phyloP scores from a whole-genome alignment of 139 green algal genomes.

The Microglena sp. region DNA sequence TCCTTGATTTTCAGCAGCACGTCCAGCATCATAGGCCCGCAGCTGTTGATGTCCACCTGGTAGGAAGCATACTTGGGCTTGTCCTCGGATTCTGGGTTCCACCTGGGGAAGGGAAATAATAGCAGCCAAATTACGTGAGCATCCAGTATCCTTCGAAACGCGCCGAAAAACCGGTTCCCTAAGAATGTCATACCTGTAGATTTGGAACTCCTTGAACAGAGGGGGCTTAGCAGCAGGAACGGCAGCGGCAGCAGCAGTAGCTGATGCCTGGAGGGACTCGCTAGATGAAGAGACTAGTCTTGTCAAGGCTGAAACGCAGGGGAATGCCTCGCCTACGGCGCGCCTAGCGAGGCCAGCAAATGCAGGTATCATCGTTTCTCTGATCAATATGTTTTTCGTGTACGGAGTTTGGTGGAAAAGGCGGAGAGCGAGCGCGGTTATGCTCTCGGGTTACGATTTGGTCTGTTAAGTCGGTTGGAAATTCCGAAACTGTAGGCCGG shows the following conservation, averaged over 20 bases:
- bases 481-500: no score
- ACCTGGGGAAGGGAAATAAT: conserved; percentile 77
- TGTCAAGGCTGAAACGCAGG: no score
- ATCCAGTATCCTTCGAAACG: background rate
- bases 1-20: conserved; percentile 99
- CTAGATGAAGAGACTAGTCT: no score
- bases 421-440: no score
- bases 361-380: no score
- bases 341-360: no score
- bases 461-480: no score
- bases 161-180: background rate
- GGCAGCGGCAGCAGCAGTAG: background rate
- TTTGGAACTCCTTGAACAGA: conserved; percentile 73
- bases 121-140: conserved; percentile 27
- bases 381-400: no score
- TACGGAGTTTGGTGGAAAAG: no score
- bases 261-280: no score
- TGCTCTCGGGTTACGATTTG: no score
- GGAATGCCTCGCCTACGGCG: no score
- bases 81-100: conserved; percentile 74
- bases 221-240: conserved; percentile 1
- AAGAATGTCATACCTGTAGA: conserved; percentile 55
- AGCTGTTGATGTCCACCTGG: conserved; percentile 83
- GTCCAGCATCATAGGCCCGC: conserved; percentile 96
- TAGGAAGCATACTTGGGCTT: conserved; percentile 87